A percentile compares a stretch with the other conserved stretches of the same genome.
phyloP scores from a whole-genome alignment of 1,284 basidiomycete genomes.

The Moesziomyces parantarcticus region DNA sequence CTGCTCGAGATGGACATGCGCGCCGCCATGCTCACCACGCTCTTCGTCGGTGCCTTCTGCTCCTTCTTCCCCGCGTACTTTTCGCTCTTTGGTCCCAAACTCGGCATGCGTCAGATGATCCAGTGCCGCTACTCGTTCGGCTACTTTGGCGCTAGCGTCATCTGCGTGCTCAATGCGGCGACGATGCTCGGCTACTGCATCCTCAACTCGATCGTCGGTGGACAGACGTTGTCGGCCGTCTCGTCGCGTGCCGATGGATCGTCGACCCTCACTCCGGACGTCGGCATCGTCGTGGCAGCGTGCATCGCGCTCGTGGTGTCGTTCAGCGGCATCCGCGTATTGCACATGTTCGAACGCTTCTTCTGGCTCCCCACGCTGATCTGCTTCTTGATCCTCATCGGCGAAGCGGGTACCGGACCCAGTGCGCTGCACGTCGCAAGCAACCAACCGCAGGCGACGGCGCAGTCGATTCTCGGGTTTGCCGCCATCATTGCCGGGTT shows the following conservation, averaged over 20 bases:
- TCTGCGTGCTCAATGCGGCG: constrained; percentile 70
- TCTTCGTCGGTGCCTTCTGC: constrained; percentile 68
- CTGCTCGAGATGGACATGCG: constrained; percentile 73
- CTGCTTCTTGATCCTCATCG: constrained; percentile 73
- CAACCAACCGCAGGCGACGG: constrained; percentile 70
- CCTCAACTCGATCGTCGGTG: constrained; percentile 73
- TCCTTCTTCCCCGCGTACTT: constrained; percentile 59
- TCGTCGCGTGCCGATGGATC: constrained; percentile 47
- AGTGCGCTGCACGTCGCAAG: constrained; percentile 71
- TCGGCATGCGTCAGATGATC: constrained; percentile 76
- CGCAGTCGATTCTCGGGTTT: constrained; percentile 72
- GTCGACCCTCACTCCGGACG: constrained; percentile 69
- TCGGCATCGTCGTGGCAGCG: constrained; percentile 88
- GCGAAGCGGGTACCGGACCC: constrained; percentile 73
- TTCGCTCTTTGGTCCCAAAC: constrained; percentile 72
- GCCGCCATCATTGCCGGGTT: constrained; percentile 74
- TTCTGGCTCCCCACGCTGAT: constrained; percentile 83
- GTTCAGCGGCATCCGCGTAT: constrained; percentile 80
- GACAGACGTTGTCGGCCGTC: constrained; percentile 70
- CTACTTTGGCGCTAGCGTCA: constrained; percentile 73
- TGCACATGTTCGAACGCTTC: constrained; percentile 77
- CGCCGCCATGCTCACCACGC: constrained; percentile 67
- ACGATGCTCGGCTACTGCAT: constrained; percentile 69
- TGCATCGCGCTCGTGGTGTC: constrained; percentile 81
- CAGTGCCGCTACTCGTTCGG: constrained; percentile 73